These are phyloP conservation scores for Fusarium floridanum DNA, from an alignment of 2,329 filamentous ascomycete genomes.

Conservation along the genomic window DNA sequence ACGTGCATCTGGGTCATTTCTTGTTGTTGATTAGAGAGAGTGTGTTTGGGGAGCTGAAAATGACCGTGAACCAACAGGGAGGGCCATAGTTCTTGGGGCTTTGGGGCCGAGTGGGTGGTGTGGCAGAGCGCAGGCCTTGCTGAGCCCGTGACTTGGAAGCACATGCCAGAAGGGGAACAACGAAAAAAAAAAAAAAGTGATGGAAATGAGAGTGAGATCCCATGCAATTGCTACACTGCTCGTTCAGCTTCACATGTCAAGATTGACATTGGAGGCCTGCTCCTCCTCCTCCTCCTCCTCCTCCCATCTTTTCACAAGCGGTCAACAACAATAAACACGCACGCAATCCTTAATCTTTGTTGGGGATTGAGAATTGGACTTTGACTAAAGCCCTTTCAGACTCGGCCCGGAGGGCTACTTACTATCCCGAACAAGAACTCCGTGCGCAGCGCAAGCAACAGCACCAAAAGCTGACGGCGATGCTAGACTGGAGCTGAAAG, in stretches of 20 bases:
- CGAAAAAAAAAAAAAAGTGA: not conserved
- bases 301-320: not conserved
- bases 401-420: not conserved
- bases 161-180: conserved; percentile 19
- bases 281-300: too few relatives aligned
- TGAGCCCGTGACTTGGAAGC: conserved; percentile 34
- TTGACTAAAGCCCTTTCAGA: not conserved
- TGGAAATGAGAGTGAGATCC: conserved; percentile 18
- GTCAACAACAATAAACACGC: not conserved
- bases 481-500: not conserved
- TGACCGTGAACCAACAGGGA: conserved; percentile 23
- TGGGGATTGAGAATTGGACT: not conserved
- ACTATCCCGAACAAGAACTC: not conserved
- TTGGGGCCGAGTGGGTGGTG: conserved; percentile 5
- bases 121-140: conserved; percentile 33
- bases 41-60: conserved; percentile 3
- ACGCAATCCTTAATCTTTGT: not conserved
- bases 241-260: conserved; percentile 9
- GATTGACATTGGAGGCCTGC: not conserved
- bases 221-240: not conserved
- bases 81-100: conserved; percentile 8
- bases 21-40: too few relatives aligned
- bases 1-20: conserved; percentile 32
- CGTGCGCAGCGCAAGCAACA: not conserved
- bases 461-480: conserved; percentile 2